Evolutionary conservation across 495 filamentous ascomycete genomes (phyloP), one percentile per base, ranked within the genome.

Genomic region (Lasiosphaeria hispida): DNA sequence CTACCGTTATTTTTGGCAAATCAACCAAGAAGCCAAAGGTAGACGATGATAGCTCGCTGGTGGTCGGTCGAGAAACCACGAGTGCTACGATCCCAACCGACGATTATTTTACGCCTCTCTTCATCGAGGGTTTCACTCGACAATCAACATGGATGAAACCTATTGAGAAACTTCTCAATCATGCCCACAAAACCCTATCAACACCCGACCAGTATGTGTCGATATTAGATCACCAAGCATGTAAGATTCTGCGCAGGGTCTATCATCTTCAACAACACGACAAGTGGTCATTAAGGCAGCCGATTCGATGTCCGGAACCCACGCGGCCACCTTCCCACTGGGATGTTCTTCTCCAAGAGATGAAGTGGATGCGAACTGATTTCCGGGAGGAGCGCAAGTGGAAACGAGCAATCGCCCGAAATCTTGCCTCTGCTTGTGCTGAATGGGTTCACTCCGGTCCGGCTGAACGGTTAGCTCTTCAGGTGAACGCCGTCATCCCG

Each of bases 291-390:
- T 75, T 98, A 58, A 82, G 92, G 50, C 95, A 97, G 66, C 81
- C 91, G 47, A 85, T 91, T 61, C 85, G 88, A 48, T 85, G 83
- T 33, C 76, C 81, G 3, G 94, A 98, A 67, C 94, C 95, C 33
- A 77, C 78, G 7, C 82, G 91, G 38, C 85, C 86, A 10, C 77
- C 81, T 2, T 82, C 85, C 6, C 92, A 97, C 68, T 86, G 84
- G 82, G 94, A 98, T 75, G 80, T 94, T 42, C 70, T 97, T 40
- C 74, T 97, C 8, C 81, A 90, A 60, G 90, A 98, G 72, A 89
- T 92, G 83, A 96, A 91, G 71, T 97, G 94, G 95, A 90, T 98
- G 85, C 83, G 90, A 38, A 96, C 90, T 2, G 94, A 98, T 75
- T 97, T 97, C 64, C 80, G 88, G 34, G 90, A 96, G 73, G 94